Conservation (phyloP, 129 eudicot species). For the Arctium minus region DNA sequence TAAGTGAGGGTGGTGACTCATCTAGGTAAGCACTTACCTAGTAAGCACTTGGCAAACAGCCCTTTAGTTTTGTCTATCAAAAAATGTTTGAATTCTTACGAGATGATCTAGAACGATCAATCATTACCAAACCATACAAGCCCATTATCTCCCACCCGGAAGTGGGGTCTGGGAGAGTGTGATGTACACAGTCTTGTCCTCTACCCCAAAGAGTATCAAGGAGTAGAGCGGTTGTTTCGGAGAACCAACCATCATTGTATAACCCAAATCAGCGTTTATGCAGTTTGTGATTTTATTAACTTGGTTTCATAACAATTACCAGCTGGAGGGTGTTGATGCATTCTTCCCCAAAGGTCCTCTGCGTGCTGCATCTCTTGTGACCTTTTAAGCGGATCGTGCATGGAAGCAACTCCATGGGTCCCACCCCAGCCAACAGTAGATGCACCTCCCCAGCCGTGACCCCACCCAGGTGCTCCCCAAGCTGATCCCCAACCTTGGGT, state of each 20-base stretch:
- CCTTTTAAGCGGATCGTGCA: neutral
- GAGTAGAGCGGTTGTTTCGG: neutral
- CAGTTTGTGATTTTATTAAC: neutral
- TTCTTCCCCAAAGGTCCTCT: conserved; percentile 18
- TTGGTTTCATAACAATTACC: conserved; percentile 8
- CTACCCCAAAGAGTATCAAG: neutral
- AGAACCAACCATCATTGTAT: neutral
- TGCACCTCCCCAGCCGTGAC: conserved; percentile 8
- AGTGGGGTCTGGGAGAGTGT: no score
- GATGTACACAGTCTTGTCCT: no score
- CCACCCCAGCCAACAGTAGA: neutral
- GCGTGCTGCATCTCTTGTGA: conserved; percentile 15
- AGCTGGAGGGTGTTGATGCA: conserved; percentile 19
- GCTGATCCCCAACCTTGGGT: conserved; percentile 25
- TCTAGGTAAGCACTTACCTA: no score
- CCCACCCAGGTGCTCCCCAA: conserved; percentile 3
- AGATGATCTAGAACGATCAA: no score
- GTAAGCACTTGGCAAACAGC: no score
- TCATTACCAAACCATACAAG: no score
- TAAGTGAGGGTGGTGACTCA: no score
- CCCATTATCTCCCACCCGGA: no score
- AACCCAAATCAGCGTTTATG: neutral
- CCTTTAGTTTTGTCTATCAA: no score
- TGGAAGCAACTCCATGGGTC: neutral
- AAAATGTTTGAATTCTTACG: no score